A percentile compares a stretch with the other conserved stretches of the same genome.
Conservation (phyloP, 352 stramenopile genomes). For the Phytophthora fragariaefolia region DNA sequence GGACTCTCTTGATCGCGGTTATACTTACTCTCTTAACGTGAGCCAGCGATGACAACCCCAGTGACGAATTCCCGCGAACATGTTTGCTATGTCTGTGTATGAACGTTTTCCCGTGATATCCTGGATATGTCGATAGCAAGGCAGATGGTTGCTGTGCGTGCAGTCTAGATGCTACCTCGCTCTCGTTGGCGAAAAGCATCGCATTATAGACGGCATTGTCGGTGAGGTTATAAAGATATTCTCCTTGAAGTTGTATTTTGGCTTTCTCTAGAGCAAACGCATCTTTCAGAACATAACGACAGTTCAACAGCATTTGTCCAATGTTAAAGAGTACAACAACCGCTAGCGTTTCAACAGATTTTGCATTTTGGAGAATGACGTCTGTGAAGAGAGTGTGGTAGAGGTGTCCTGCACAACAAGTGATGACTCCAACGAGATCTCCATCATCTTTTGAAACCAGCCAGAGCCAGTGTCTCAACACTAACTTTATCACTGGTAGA, state of each 20-base stretch:
- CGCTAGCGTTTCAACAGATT: constrained; percentile 29
- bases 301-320: constrained; percentile 11
- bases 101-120: constrained; percentile 4
- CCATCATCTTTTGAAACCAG: constrained; percentile 18
- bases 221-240: not conserved
- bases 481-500: constrained; percentile 32
- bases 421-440: constrained; percentile 28
- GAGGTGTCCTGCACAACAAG: constrained; percentile 25
- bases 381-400: constrained; percentile 46
- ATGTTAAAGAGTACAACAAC: constrained; percentile 27
- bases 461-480: constrained; percentile 24
- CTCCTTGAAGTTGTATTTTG: not conserved
- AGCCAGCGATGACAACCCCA: not conserved
- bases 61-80: not conserved
- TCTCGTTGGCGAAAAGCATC: not conserved
- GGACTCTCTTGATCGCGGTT: not conserved
- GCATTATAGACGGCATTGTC: not conserved
- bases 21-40: constrained; percentile 1
- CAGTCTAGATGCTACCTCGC: not conserved
- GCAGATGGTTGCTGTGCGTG: constrained; percentile 1
- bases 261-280: not conserved
- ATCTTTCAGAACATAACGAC: constrained; percentile 8
- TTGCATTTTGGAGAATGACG: constrained; percentile 40
- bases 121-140: constrained; percentile 4
- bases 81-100: constrained; percentile 1